Conservation (phyloP, 768 basidiomycete species). For the Amanita muscaria region DNA sequence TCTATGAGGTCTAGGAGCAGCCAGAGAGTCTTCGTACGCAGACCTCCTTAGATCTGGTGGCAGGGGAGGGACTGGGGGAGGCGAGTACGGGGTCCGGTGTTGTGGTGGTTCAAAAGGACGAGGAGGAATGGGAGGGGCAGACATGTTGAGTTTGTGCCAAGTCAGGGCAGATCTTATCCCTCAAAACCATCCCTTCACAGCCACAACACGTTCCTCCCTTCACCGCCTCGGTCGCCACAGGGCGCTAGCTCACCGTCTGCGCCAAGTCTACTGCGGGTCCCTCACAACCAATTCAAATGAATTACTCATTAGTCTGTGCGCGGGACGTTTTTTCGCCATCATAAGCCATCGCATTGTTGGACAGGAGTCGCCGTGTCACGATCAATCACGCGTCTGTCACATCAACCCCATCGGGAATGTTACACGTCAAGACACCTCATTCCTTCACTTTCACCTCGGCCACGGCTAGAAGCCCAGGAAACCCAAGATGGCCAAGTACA, state of each 20-base stretch:
- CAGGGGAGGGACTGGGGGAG: constrained; percentile 43
- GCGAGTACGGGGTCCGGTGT: constrained; percentile 12
- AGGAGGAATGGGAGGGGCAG: constrained; percentile 23
- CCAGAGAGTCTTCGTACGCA: constrained; percentile 43
- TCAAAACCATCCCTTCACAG: no score
- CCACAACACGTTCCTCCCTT: no score
- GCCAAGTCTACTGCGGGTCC: no score
- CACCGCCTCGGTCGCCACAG: no score
- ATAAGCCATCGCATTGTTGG: no score
- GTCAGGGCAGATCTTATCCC: no score
- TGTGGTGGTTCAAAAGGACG: constrained; percentile 16
- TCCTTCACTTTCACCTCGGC: background rate
- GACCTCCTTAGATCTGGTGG: constrained; percentile 29
- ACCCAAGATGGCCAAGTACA: constrained; percentile 78
- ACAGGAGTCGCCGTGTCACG: no score
- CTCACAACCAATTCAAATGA: no score
- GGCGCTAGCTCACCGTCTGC: no score
- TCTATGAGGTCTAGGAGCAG: constrained; percentile 59
- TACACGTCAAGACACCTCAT: background rate
- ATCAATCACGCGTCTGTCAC: no score
- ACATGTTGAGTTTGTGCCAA: background rate
- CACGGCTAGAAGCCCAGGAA: background rate
- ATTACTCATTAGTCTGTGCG: no score
- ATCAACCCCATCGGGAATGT: background rate
- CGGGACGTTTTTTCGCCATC: no score